These are phyloP conservation scores for Anethum foeniculum DNA, from an alignment of 140 eudicot species.

Conservation along the genomic window DNA sequence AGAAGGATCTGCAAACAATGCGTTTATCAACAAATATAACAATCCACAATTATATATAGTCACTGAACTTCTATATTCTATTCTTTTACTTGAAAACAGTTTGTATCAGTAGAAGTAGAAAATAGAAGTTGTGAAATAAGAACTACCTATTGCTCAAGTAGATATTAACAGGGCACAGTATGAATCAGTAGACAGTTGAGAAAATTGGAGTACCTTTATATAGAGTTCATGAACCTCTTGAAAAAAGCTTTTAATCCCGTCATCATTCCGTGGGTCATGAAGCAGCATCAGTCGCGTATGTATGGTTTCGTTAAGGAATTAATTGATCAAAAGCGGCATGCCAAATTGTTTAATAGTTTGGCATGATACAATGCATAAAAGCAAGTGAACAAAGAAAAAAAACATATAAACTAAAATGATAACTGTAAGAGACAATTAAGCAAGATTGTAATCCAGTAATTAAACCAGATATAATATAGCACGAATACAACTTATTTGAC, in stretches of 20 bases:
- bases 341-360: not conserved
- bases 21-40: not conserved
- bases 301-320: conserved; percentile 40
- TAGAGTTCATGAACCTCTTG: conserved; percentile 97
- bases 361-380: not conserved
- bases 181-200: not conserved
- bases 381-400: not conserved
- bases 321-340: not conserved
- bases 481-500: not conserved
- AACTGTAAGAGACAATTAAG: not conserved
- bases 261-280: conserved; percentile 96
- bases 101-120: not conserved
- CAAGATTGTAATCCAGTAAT: conserved; percentile 3
- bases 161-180: not conserved
- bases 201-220: conserved; percentile 46
- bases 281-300: conserved; percentile 96
- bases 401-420: not conserved
- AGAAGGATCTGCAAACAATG: conserved; percentile 55
- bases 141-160: not conserved
- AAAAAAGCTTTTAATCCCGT: conserved; percentile 91
- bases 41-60: not conserved
- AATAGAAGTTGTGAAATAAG: not conserved
- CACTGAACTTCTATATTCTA: not conserved
- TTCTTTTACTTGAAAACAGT: not conserved
- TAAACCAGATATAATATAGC: not conserved